Conservation (phyloP, 106 monocot species). For the Dendrobium chrysotoxum region DNA sequence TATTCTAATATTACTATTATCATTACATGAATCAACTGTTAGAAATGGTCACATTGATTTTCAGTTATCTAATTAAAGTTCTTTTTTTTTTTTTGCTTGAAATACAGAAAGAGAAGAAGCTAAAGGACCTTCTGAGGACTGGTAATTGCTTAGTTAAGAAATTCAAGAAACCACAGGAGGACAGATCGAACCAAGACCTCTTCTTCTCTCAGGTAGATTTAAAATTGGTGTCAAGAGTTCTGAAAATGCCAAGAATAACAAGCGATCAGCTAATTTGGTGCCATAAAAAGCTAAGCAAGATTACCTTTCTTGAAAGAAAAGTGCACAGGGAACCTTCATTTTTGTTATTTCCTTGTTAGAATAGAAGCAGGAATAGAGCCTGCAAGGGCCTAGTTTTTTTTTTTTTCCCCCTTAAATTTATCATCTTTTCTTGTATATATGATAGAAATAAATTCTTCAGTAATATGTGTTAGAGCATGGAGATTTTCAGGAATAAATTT, state of each 20-base stretch:
- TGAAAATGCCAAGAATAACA: conserved; percentile 62
- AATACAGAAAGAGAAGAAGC: conserved; percentile 66
- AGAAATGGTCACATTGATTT: background rate
- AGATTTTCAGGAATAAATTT: too few species aligned
- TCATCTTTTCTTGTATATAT: background rate
- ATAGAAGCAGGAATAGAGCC: background rate
- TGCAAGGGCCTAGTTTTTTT: background rate
- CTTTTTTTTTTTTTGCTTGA: conserved; percentile 2
- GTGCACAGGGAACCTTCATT: conserved; percentile 63
- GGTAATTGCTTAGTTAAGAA: conserved; percentile 86
- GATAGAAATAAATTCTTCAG: background rate
- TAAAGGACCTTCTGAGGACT: conserved; percentile 55
- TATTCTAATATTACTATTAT: background rate
- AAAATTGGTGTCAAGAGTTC: conserved; percentile 63
- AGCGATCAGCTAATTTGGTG: conserved; percentile 83
- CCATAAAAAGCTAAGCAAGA: conserved; percentile 54
- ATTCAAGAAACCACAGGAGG: conserved; percentile 69
- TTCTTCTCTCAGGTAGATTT: conserved; percentile 91
- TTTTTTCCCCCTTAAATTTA: background rate
- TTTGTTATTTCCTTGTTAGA: conserved; percentile 72
- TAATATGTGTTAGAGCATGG: background rate
- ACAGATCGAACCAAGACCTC: conserved; percentile 53
- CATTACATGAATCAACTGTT: background rate
- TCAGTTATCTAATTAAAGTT: background rate
- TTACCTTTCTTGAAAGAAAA: conserved; percentile 37